Conservation (phyloP, 371 early-diverging fungal species). For the Mucor lusitanicus region DNA sequence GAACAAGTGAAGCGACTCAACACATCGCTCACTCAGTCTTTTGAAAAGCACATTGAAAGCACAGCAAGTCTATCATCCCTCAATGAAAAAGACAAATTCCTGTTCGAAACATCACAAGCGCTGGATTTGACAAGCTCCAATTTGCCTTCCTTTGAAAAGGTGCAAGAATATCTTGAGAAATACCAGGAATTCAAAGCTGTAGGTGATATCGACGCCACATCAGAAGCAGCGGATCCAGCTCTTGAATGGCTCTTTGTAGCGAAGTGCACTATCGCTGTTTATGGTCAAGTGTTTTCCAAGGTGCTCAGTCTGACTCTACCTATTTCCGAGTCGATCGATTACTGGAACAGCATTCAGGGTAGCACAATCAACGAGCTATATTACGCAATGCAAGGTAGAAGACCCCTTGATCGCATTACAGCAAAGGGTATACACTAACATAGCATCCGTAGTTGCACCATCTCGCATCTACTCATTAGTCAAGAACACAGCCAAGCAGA, state of each 20-base stretch:
- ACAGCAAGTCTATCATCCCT: not conserved
- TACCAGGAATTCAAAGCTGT: conserved; percentile 13
- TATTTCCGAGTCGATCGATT: conserved; percentile 64
- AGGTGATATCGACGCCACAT: not conserved
- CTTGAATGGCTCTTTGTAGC: conserved; percentile 60
- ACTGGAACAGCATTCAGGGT: conserved; percentile 69
- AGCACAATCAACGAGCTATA: conserved; percentile 45
- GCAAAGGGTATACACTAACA: not conserved
- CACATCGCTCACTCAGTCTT: not conserved
- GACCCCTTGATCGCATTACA: not conserved
- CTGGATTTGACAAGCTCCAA: conserved; percentile 23
- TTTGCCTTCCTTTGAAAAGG: conserved; percentile 21
- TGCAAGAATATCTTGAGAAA: conserved; percentile 20
- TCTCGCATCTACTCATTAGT: conserved; percentile 39
- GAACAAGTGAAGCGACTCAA: conserved; percentile 22
- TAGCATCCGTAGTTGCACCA: conserved; percentile 44
- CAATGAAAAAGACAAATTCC: conserved; percentile 23
- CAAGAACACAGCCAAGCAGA: conserved; percentile 19
- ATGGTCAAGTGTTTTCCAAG: conserved; percentile 61
- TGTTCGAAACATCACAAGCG: conserved; percentile 32
- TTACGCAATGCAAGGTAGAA: conserved; percentile 65
- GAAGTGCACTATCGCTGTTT: conserved; percentile 59
- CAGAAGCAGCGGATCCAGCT: conserved; percentile 11
- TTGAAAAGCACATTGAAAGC: conserved; percentile 9
- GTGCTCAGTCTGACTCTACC: conserved; percentile 68